Evolutionary conservation across 1,284 basidiomycete species (phyloP), one percentile per base, ranked within the genome.

Genomic region (Irpex lacteus): DNA sequence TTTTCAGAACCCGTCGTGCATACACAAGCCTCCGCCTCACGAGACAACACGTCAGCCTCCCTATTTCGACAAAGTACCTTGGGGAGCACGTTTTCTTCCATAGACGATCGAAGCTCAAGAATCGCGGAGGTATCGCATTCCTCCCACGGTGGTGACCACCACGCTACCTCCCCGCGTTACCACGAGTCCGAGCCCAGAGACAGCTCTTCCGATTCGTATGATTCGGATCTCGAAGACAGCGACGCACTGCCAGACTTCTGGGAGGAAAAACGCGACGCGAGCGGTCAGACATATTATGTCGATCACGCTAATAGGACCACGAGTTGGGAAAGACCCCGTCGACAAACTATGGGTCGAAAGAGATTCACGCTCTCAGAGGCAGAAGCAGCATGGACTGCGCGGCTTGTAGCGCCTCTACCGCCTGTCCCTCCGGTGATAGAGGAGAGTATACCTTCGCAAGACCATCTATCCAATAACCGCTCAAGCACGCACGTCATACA

Each of bases 301-400:
- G 60, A 66, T 38, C 65, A 66, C 36, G 15, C 7, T 4, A 61
- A 59, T 11, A 6, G 60, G 38, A 63, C 15, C 3, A 66, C 65
- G 5, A 63, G 62, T 15, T 66, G 65, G 65, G 56, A 63, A 13
- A 52, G 61, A 15, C 65, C 65, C 21, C 65, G 65, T 36, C 18
- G n/a, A 1, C 15, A 13, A 4, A 47, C 8, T 5, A 52, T 34
- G 36, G n/a, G 26, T 34, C 47, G 38, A 32, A 5, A 13, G 19
- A 62, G n/a, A 18, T 21, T 7, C 21, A 15, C 32, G 36, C 6
- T 54, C 19, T 8, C 26, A 8, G 26, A 52, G 9, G 15, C 53
- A 15, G 26, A 36, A 15, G 13, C 49, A 1, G 49, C 59, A 19
- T 65, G 64, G 65, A 53, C 57, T 32, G 65, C 62, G 18, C 59